A percentile compares a stretch with the other conserved stretches of the same genome.
These are phyloP conservation scores for Trypanosoma rangeli DNA, from an alignment of 208 protist genomes.

Conservation along the genomic window DNA sequence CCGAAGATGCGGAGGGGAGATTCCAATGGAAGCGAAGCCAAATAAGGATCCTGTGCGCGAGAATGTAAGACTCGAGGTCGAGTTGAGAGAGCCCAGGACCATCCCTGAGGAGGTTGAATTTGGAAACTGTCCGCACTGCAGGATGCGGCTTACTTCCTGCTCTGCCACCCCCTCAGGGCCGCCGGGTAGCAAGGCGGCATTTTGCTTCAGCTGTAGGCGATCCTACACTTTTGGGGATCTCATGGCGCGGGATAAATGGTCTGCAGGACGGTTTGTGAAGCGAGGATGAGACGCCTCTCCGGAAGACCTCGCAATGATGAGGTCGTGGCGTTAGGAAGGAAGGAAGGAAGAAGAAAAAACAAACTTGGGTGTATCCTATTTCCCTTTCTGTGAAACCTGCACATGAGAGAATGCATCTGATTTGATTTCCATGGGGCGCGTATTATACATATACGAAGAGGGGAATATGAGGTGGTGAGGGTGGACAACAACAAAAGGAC, in stretches of 20 bases:
- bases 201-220: constrained; percentile 80
- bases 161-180: constrained; percentile 22
- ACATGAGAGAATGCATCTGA: background rate
- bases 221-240: constrained; percentile 79
- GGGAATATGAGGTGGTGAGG: background rate
- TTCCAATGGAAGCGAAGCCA: background rate
- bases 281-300: background rate
- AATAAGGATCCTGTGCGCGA: constrained; percentile 7
- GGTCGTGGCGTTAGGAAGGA: background rate
- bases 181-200: constrained; percentile 50
- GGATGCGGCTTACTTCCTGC: constrained; percentile 45
- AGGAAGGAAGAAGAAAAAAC: background rate
- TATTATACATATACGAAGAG: background rate
- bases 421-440: background rate
- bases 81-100: background rate
- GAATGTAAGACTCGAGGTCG: constrained; percentile 5
- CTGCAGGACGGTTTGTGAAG: background rate
- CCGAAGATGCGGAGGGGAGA: background rate
- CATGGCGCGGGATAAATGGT: background rate
- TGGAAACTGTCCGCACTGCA: constrained; percentile 72
- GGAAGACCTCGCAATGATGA: background rate
- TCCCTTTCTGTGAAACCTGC: background rate
- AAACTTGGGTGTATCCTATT: background rate
- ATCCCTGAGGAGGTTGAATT: constrained; percentile 35
- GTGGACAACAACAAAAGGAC: background rate